phyloP scores from a whole-genome alignment of 2,329 filamentous ascomycete genomes.

The Mycogone perniciosa region DNA sequence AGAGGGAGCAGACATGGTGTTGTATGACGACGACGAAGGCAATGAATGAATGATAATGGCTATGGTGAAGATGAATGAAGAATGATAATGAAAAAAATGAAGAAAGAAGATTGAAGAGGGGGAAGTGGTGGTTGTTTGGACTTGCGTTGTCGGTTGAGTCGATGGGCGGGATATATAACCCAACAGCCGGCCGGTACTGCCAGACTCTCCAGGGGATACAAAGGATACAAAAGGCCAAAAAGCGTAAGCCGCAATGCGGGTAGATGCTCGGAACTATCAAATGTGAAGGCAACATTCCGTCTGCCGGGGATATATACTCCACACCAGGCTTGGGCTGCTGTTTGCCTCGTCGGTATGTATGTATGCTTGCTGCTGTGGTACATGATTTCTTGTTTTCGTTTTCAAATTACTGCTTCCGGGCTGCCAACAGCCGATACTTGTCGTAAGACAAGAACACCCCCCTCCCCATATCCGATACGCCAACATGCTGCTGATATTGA shows the following conservation, averaged over 20 bases:
- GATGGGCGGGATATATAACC: neutral
- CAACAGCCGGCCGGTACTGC: neutral
- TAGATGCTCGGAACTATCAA: neutral
- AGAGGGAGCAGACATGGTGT: neutral
- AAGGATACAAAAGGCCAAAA: neutral
- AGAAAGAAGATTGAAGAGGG: too few species aligned
- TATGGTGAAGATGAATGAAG: too few species aligned
- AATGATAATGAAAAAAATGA: too few species aligned
- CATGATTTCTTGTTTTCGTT: too few species aligned
- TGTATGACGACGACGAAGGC: too few species aligned
- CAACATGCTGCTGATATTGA: neutral
- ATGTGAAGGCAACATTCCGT: neutral
- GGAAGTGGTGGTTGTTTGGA: too few species aligned
- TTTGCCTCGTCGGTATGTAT: neutral
- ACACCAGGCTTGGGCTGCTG: neutral
- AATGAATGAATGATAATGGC: too few species aligned
- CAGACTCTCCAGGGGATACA: neutral
- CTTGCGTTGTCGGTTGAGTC: neutral
- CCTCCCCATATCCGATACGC: neutral
- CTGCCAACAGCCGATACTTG: too few species aligned
- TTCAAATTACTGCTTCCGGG: too few species aligned
- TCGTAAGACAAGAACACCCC: too few species aligned
- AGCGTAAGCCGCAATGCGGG: neutral
- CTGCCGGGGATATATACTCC: neutral
- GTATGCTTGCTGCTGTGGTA: too few species aligned